phyloP scores from a whole-genome alignment of 2,329 filamentous ascomycete genomes.

The Xylaria sp. region DNA sequence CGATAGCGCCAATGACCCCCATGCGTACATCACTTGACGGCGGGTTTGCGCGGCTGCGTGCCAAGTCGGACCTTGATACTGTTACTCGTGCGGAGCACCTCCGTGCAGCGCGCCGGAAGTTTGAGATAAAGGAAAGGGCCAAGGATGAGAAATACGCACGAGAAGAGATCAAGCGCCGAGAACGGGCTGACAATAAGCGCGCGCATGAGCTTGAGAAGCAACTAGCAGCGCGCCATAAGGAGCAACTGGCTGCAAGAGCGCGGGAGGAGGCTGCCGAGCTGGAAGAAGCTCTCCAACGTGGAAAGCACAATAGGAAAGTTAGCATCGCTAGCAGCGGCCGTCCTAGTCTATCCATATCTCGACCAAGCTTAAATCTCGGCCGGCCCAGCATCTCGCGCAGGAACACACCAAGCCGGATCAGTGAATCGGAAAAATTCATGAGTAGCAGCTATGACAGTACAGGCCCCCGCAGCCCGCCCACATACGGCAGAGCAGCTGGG shows the following conservation, averaged over 20 bases:
- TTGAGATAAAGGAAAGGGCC: constrained; percentile 68
- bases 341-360: constrained; percentile 43
- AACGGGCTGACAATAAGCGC: constrained; percentile 68
- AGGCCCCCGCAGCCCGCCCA: constrained; percentile 44
- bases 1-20: constrained; percentile 59
- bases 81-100: constrained; percentile 66
- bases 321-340: constrained; percentile 48
- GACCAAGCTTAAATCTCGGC: constrained; percentile 43
- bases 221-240: constrained; percentile 57
- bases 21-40: constrained; percentile 68
- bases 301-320: constrained; percentile 48
- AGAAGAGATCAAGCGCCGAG: constrained; percentile 66
- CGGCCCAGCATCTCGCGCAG: constrained; percentile 45
- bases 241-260: constrained; percentile 54
- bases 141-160: constrained; percentile 72
- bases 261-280: constrained; percentile 52
- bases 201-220: constrained; percentile 62
- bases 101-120: constrained; percentile 69
- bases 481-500: constrained; percentile 47
- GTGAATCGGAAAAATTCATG: constrained; percentile 58
- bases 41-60: constrained; percentile 67
- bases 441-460: constrained; percentile 60
- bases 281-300: constrained; percentile 46
- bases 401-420: constrained; percentile 38
- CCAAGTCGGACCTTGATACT: constrained; percentile 68